Evolutionary conservation across 148 eudicot genomes (phyloP).

Genomic region (Spergularia bocconei): DNA sequence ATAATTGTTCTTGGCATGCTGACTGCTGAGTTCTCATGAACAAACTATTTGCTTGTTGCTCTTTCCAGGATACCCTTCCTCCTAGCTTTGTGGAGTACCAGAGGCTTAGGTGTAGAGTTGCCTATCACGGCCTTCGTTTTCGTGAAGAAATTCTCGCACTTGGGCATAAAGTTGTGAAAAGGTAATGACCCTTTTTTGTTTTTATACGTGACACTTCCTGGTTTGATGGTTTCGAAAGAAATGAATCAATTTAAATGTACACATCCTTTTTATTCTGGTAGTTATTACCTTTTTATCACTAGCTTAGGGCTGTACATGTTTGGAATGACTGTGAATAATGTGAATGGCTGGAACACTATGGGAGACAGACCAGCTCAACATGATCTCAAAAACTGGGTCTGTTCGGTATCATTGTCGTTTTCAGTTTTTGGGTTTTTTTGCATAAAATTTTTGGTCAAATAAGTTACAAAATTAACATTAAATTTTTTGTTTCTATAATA

Average conservation of each 20-base stretch:
- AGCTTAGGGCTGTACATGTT: background rate
- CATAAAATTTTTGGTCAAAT: no score
- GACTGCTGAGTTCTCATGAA: background rate
- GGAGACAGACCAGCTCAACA: background rate
- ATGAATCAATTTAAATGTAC: background rate
- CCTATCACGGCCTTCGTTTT: conserved; percentile 87
- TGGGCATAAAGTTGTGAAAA: conserved; percentile 71
- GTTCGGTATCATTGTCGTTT: no score
- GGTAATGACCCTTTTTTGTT: conserved; percentile 36
- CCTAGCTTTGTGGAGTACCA: conserved; percentile 76
- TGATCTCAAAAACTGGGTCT: background rate
- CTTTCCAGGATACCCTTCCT: conserved; percentile 66
- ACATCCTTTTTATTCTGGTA: background rate
- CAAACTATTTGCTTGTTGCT: conserved; percentile 21
- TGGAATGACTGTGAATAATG: background rate
- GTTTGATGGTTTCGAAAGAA: background rate
- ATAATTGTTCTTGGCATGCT: background rate
- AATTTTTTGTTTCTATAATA: no score
- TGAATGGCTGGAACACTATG: background rate
- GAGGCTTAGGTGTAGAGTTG: conserved; percentile 95
- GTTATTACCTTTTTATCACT: background rate
- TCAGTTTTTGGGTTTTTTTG: no score
- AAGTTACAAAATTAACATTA: no score
- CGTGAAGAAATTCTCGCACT: conserved; percentile 70
- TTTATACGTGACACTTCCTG: background rate